Evolutionary conservation across 176 grass and related monocot genomes (phyloP).

Genomic region (Carex kokanica): DNA sequence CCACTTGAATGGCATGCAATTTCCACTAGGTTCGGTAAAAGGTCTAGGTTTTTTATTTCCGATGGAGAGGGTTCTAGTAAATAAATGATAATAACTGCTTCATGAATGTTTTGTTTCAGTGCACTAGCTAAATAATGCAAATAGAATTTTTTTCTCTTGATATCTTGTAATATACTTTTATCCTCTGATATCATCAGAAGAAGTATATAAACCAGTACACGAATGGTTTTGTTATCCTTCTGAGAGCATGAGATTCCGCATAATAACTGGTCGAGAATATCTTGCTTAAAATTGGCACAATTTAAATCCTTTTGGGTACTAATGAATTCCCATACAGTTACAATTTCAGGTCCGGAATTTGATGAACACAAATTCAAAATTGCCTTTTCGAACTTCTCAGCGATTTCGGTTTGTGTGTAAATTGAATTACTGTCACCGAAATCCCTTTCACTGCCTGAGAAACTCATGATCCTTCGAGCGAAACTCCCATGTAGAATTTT

Average conservation of each 20-base stretch:
- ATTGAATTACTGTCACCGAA: constrained; percentile 65
- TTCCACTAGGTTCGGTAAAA: constrained; percentile 76
- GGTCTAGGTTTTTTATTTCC: constrained; percentile 75
- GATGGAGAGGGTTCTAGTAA: constrained; percentile 84
- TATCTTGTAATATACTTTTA: constrained; percentile 80
- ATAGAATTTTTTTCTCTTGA: constrained; percentile 76
- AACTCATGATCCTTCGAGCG: constrained; percentile 63
- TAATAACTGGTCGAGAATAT: constrained; percentile 81
- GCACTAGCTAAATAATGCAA: constrained; percentile 71
- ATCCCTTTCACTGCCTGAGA: constrained; percentile 57
- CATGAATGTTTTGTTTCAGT: constrained; percentile 85
- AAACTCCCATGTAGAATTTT: constrained; percentile 67
- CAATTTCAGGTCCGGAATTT: constrained; percentile 66
- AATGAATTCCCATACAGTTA: constrained; percentile 79
- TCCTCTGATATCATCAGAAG: constrained; percentile 93
- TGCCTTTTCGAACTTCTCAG: constrained; percentile 77
- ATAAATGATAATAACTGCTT: constrained; percentile 94
- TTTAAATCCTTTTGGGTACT: constrained; percentile 52
- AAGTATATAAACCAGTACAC: constrained; percentile 65
- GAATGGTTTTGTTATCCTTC: constrained; percentile 66
- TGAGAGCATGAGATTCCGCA: constrained; percentile 71
- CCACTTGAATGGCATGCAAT: constrained; percentile 56
- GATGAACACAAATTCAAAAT: constrained; percentile 60
- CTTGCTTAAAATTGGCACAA: constrained; percentile 52
- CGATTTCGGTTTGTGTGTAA: constrained; percentile 61